Percentiles rank a stretch among this genome's conserved stretches.
Conservation (phyloP, 2,329 filamentous ascomycete genomes). For the Graphilbum ipis-grandicollis region DNA sequence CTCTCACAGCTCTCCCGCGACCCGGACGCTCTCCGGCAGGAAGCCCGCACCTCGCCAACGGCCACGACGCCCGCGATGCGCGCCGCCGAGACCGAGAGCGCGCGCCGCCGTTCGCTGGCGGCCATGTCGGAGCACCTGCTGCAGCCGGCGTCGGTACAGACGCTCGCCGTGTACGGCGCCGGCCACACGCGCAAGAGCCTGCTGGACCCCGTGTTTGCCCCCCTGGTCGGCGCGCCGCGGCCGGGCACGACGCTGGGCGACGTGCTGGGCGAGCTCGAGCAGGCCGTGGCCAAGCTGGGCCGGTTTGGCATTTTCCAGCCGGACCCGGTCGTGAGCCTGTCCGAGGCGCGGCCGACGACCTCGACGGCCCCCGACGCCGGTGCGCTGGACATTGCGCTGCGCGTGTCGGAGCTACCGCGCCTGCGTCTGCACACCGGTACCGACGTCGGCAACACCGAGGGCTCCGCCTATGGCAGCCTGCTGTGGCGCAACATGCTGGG, state of each 20-base stretch:
- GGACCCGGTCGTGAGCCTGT: constrained; percentile 66
- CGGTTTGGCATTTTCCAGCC: constrained; percentile 79
- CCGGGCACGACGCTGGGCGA: constrained; percentile 65
- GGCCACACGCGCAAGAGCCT: constrained; percentile 70
- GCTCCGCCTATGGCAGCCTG: constrained; percentile 78
- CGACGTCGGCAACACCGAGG: constrained; percentile 84
- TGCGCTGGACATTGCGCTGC: constrained; percentile 70
- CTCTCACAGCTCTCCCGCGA: constrained; percentile 1
- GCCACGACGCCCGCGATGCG: neutral
- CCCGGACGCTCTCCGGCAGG: constrained; percentile 4
- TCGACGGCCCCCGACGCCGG: too few species aligned
- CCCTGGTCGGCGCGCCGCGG: constrained; percentile 52
- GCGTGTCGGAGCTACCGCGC: constrained; percentile 61
- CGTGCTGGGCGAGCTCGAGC: constrained; percentile 55
- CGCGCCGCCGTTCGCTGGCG: constrained; percentile 4
- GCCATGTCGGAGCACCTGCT: constrained; percentile 59
- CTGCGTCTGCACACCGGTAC: constrained; percentile 88
- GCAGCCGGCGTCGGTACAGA: constrained; percentile 73
- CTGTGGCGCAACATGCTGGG: constrained; percentile 86
- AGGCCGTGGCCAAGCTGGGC: constrained; percentile 55
- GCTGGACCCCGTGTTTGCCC: constrained; percentile 64
- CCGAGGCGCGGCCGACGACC: constrained; percentile 59
- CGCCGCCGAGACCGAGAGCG: constrained; percentile 4
- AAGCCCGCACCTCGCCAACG: constrained; percentile 4
- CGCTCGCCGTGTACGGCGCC: constrained; percentile 68